Evolutionary conservation across 768 basidiomycete genomes (phyloP).

Genomic region (Auricularia sp.): DNA sequence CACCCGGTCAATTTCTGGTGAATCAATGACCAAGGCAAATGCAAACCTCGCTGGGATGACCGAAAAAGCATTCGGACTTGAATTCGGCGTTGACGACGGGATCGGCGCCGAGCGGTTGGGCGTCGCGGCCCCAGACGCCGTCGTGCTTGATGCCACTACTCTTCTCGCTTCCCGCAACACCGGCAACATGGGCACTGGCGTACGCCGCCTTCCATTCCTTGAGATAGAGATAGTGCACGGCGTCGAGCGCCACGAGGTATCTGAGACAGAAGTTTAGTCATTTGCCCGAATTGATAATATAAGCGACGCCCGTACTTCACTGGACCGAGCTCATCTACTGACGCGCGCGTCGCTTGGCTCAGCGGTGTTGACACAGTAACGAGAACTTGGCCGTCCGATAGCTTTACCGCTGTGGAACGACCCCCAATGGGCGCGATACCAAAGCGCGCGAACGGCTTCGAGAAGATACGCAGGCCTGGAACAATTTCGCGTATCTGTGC

Average conservation of each 20-base stretch:
- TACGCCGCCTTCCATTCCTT: slow-evolving; percentile 60
- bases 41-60: slow-evolving; percentile 1
- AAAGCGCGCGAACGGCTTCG: slow-evolving; percentile 48
- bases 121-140: slow-evolving; percentile 25
- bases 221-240: slow-evolving; percentile 50
- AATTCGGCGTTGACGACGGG: neutral
- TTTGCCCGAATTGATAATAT: too few relatives aligned
- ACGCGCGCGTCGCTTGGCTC: slow-evolving; percentile 50
- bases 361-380: slow-evolving; percentile 74
- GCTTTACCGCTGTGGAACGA: slow-evolving; percentile 68
- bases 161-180: slow-evolving; percentile 47
- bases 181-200: slow-evolving; percentile 60
- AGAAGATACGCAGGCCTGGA: neutral
- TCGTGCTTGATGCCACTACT: slow-evolving; percentile 47
- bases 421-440: slow-evolving; percentile 70
- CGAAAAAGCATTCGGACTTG: neutral
- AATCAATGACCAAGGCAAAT: too few relatives aligned
- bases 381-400: slow-evolving; percentile 63
- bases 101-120: neutral
- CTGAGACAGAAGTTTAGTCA: slow-evolving; percentile 17
- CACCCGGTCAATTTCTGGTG: too few relatives aligned
- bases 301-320: slow-evolving; percentile 40
- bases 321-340: slow-evolving; percentile 51
- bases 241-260: slow-evolving; percentile 49
- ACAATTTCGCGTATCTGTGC: neutral